Evolutionary conservation across 352 stramenopile genomes (phyloP), one percentile per base, ranked within the genome.

Genomic region (Aphanomyces cochlioides): DNA sequence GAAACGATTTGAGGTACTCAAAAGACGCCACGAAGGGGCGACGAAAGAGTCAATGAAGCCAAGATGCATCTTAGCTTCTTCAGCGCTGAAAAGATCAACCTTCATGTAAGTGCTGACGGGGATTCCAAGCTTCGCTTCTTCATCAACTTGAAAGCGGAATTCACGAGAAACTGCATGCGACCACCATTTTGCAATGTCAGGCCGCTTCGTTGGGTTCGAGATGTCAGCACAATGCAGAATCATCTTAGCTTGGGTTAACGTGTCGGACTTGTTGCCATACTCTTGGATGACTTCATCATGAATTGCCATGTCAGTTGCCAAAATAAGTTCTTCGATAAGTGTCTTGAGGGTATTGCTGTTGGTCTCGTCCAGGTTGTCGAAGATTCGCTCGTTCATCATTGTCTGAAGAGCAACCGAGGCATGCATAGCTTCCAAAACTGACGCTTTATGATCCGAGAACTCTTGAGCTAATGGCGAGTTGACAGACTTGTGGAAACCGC

Each of bases 401-500:
- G 53, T 45, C 13, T 70, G 8, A n/a, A 54, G 6, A 4, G 64
- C 43, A n/a, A 56, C 53, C 17, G 12, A n/a, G 13, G 64, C 64
- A 36, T 70, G 64, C 54, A 70, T 47, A 12, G 19, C 43, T 53
- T 70, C 64, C n/a, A 64, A 47, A 5, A 56, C 17, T 13, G 64
- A 63, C 3, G 28, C 54, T 41, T 61, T 61, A 19, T 37, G 40
- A n/a, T 36, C 19, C 3, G 45, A 17, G 38, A 61, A 70, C 8
- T 56, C 43, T 41, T 47, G 3, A 34, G 53, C 53, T 36, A 40
- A 43, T 1, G 64, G 21, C 2, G 64, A 70, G 15, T 70, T 60
- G 21, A 47, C 54, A 7, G 64, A 39, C 36, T 45, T 19, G 40
- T 97, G 90, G 73, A 93, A 97, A 39, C 79, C 78, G 67, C 96